Evolutionary conservation across 2,329 filamentous ascomycete species (phyloP), one percentile per base, ranked within the genome.

Genomic region (Aspergillus transmontanensis): DNA sequence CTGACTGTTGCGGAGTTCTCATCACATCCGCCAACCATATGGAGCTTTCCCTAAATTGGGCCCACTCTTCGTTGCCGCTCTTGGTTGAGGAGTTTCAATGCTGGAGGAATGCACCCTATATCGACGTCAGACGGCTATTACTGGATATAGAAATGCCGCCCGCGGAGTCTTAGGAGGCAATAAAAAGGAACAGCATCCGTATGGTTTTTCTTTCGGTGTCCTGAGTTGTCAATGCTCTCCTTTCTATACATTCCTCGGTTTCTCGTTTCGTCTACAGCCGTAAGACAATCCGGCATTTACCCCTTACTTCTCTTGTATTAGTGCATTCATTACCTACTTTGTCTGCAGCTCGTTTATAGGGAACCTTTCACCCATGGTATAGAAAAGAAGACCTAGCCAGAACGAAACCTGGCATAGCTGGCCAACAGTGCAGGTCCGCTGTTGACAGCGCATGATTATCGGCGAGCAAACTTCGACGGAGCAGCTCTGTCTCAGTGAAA

Each of bases 41-140:
- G 48, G 48, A 53, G 26, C 26, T 23, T 53, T 53, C 39, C 48
- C 4, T 3, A 53, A 53, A 19, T 32, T 11, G 28, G 26, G 28
- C 48, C 48, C 48, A 53, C 48, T 53, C 30, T 53, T 53, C 28
- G 26, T 53, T n/a, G 14, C 48, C 48, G 48, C 48, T 53, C 48
- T 26, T 26, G 45, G 45, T 26, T 14, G 45, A 6, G 21, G 45
- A 23, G 9, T 11, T 23, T 26, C 16, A 34, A 30, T 34, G 19
- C 19, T 6, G 12, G 48, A 34, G 30, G 14, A 53, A 53, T 28
- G 28, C 26, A 53, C 48, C 28, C 6, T 53, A n/a, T 53, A 36
- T 43, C 62, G 58, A 64, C 62, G 62, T 64, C 62, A 59, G 58
- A 59, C 50, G 59, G 54, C 48, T 58, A 50, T 30, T 26, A 56